phyloP scores from a whole-genome alignment of 2,329 filamentous ascomycete genomes.

The Colletotrichum viniferum region DNA sequence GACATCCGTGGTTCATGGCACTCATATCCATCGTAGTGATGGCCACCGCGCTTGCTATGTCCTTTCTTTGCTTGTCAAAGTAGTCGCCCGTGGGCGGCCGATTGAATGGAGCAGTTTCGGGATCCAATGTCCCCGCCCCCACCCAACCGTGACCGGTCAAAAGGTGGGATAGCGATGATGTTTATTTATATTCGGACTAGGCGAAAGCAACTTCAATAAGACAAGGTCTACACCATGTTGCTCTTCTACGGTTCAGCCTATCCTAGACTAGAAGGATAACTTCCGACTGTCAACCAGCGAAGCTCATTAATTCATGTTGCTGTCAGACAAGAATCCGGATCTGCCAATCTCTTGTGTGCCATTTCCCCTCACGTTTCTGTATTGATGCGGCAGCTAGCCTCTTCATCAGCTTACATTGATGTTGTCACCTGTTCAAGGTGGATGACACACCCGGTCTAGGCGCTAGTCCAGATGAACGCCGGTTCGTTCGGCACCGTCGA shows the following conservation, averaged over 20 bases:
- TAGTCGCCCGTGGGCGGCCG: too few species aligned
- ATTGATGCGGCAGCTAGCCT: background rate
- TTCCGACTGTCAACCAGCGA: background rate
- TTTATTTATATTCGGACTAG: background rate
- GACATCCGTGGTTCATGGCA: too few species aligned
- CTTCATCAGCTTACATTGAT: background rate
- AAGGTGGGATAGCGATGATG: background rate
- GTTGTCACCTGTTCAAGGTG: background rate
- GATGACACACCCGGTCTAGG: background rate
- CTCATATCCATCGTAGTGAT: too few species aligned
- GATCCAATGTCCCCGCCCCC: background rate
- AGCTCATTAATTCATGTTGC: background rate
- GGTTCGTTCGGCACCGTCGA: background rate
- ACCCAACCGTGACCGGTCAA: background rate
- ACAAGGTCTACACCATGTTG: background rate
- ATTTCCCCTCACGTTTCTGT: background rate
- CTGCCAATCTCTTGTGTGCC: background rate
- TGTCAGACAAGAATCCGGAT: background rate
- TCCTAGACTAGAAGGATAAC: background rate
- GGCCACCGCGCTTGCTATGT: too few species aligned
- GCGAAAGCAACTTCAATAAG: background rate
- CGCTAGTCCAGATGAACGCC: background rate
- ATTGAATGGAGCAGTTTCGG: background rate
- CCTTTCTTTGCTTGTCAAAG: too few species aligned
- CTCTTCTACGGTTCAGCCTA: background rate